A percentile compares a stretch with the other conserved stretches of the same genome.
phyloP scores from a whole-genome alignment of 495 filamentous ascomycete species.

The Xylaria castorea region DNA sequence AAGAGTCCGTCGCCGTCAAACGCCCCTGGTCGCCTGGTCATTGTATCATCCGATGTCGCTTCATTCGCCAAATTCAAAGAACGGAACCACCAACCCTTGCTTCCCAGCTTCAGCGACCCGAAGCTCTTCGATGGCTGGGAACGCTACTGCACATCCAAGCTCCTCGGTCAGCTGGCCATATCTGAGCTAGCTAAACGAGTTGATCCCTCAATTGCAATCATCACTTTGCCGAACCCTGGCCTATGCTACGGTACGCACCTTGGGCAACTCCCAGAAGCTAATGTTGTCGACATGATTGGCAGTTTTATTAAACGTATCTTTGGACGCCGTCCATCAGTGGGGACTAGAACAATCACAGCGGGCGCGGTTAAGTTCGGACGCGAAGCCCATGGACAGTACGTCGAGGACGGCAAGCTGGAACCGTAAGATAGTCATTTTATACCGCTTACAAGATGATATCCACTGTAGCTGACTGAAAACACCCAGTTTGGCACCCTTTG shows the following conservation, averaged over 20 bases:
- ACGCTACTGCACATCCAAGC: constrained; percentile 53
- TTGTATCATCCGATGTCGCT: constrained; percentile 45
- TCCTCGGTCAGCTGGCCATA: constrained; percentile 56
- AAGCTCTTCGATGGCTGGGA: constrained; percentile 38
- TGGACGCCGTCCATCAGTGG: constrained; percentile 11
- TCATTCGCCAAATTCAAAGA: constrained; percentile 43
- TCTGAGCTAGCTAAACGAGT: constrained; percentile 49
- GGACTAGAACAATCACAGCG: constrained; percentile 1
- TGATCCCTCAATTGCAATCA: constrained; percentile 17
- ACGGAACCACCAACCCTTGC: constrained; percentile 43
- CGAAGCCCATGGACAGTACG: constrained; percentile 9
- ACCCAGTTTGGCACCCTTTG: constrained; percentile 3
- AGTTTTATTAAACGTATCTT: constrained; percentile 10
- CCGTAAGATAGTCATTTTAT: constrained; percentile 3
- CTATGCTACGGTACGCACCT: constrained; percentile 29
- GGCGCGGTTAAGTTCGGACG: constrained; percentile 3
- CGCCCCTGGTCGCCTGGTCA: constrained; percentile 34
- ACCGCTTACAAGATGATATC: not conserved
- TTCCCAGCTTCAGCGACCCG: constrained; percentile 45
- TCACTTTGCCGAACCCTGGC: constrained; percentile 30
- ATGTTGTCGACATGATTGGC: constrained; percentile 14
- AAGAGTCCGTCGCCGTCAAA: constrained; percentile 27
- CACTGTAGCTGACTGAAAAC: not conserved
- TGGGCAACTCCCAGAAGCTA: not conserved
- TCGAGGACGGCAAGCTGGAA: constrained; percentile 19